Evolutionary conservation across 768 basidiomycete species (phyloP).

Genomic region (Russula compacta): DNA sequence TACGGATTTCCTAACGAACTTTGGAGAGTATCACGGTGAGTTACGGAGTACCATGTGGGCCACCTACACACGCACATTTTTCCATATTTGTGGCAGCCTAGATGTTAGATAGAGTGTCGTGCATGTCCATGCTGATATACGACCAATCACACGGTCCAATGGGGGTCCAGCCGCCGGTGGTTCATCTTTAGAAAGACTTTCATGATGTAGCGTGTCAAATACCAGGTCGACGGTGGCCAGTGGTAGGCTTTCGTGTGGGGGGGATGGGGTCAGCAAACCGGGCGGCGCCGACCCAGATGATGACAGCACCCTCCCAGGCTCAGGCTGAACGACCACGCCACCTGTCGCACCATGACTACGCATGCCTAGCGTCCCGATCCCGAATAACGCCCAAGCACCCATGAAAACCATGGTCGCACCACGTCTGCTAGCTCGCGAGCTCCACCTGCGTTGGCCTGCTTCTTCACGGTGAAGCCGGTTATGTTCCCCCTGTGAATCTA

Average conservation of each 20-base stretch:
- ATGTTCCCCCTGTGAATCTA: constrained; percentile 1
- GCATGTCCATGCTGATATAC: constrained; percentile 91
- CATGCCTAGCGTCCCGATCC: constrained; percentile 45
- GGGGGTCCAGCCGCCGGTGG: constrained; percentile 22
- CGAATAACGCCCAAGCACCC: constrained; percentile 64
- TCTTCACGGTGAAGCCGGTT: constrained; percentile 7
- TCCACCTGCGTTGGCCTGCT: constrained; percentile 23
- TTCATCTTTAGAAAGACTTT: not conserved
- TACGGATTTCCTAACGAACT: constrained; percentile 87
- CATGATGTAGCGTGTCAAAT: constrained; percentile 7
- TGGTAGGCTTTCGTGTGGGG: not conserved
- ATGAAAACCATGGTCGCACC: constrained; percentile 78
- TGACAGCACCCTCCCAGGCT: constrained; percentile 43
- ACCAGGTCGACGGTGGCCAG: not conserved
- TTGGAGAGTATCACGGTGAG: constrained; percentile 3
- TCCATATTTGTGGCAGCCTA: constrained; percentile 97
- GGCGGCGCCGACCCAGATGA: not conserved
- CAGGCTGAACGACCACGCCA: constrained; percentile 31
- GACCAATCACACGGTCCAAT: constrained; percentile 66
- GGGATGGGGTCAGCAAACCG: not conserved
- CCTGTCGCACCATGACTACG: constrained; percentile 25
- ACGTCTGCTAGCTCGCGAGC: constrained; percentile 57
- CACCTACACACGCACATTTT: constrained; percentile 62
- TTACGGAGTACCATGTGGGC: not conserved
- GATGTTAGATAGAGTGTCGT: constrained; percentile 90